Conservation (phyloP, 495 filamentous ascomycete genomes). For the Podospora fimiseda region DNA sequence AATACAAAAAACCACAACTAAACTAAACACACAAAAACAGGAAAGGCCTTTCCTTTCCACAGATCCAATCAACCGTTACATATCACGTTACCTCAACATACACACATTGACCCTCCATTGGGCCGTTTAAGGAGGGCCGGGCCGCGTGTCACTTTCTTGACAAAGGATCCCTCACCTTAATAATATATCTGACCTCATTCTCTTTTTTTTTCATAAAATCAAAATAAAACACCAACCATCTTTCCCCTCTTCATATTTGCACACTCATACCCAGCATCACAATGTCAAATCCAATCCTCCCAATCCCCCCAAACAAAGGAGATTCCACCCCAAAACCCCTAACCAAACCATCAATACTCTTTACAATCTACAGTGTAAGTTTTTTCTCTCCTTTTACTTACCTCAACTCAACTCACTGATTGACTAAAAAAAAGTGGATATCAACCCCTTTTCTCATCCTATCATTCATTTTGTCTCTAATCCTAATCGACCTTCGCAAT, state of each 20-base stretch:
- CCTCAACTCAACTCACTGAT: not conserved
- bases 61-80: no score
- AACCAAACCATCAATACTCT: not conserved
- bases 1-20: no score
- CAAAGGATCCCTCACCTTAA: no score
- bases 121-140: no score
- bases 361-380: not conserved
- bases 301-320: not conserved
- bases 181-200: no score
- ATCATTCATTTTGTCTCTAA: constrained; percentile 47
- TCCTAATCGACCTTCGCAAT: constrained; percentile 42
- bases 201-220: no score
- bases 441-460: constrained; percentile 46
- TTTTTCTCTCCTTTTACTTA: not conserved
- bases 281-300: not conserved
- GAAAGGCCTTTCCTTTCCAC: no score
- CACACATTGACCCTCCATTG: no score
- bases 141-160: no score
- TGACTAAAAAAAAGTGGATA: constrained; percentile 14
- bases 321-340: not conserved
- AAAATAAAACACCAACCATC: no score
- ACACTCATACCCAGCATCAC: not conserved
- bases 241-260: not conserved
- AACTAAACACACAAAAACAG: no score
- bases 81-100: no score